Conservation (phyloP, 352 stramenopile genomes). For the Salisapilia sapeloensis region DNA sequence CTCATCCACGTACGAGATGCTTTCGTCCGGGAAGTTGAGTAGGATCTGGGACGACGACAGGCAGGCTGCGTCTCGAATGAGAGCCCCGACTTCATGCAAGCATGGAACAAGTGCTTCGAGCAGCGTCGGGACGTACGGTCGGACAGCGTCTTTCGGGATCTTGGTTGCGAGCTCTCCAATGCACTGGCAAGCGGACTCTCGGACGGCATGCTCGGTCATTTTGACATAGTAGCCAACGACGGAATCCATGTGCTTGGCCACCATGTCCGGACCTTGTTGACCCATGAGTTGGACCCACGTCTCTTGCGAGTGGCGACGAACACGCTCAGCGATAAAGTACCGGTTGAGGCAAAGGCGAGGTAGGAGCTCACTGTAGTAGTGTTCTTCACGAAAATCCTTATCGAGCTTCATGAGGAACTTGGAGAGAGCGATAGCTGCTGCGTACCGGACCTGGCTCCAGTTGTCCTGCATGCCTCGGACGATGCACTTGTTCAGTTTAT, state of each 20-base stretch:
- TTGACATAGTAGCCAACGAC: constrained; percentile 93
- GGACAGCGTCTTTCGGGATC: constrained; percentile 50
- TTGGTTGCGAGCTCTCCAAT: constrained; percentile 91
- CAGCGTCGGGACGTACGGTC: constrained; percentile 42
- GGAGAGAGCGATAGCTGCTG: constrained; percentile 82
- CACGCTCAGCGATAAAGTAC: constrained; percentile 92
- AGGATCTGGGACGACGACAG: constrained; percentile 73
- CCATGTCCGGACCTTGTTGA: constrained; percentile 51
- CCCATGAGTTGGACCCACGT: constrained; percentile 89
- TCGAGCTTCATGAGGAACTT: constrained; percentile 76
- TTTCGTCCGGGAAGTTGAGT: constrained; percentile 78
- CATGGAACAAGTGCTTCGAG: constrained; percentile 86
- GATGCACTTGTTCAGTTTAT: constrained; percentile 42
- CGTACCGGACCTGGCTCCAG: constrained; percentile 95
- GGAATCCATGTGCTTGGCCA: constrained; percentile 75
- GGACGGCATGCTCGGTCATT: constrained; percentile 92
- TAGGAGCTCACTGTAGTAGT: constrained; percentile 77
- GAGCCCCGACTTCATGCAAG: constrained; percentile 92
- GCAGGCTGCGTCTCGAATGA: constrained; percentile 92
- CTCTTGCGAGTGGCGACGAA: constrained; percentile 93
- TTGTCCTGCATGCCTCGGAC: constrained; percentile 87
- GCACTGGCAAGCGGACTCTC: constrained; percentile 90
- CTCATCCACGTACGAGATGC: constrained; percentile 67
- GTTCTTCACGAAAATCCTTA: constrained; percentile 14
- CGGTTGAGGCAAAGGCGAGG: constrained; percentile 95